A percentile compares a stretch with the other conserved stretches of the same genome.
phyloP scores from a whole-genome alignment of 768 basidiomycete species.

The Mycena belliarum region DNA sequence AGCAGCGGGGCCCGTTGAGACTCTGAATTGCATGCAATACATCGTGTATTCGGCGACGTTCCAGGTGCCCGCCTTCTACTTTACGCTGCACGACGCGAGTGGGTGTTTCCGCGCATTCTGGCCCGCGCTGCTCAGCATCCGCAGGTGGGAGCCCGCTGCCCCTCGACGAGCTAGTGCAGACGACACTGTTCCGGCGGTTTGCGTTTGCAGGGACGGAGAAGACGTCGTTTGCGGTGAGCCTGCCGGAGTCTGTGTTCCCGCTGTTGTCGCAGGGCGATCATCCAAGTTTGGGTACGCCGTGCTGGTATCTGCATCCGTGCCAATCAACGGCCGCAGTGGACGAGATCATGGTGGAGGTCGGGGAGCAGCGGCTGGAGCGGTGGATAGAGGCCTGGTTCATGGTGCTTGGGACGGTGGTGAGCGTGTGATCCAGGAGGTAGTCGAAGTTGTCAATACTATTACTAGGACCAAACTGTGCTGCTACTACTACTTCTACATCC shows the following conservation, averaged over 20 bases:
- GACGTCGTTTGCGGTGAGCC: constrained; percentile 57
- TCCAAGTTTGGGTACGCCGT: constrained; percentile 69
- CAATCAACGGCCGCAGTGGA: constrained; percentile 64
- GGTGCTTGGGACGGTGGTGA: constrained; percentile 66
- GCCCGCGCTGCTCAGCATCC: constrained; percentile 18
- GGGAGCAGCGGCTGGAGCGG: constrained; percentile 33
- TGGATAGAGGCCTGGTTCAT: constrained; percentile 82
- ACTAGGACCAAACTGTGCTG: too few species aligned
- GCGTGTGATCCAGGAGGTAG: constrained; percentile 49
- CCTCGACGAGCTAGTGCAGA: constrained; percentile 55
- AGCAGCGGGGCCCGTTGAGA: constrained; percentile 28
- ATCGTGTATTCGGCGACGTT: constrained; percentile 80
- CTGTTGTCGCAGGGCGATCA: constrained; percentile 87
- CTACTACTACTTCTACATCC: too few species aligned
- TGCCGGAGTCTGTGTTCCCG: constrained; percentile 60
- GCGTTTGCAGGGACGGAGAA: constrained; percentile 43
- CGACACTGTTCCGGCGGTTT: constrained; percentile 58
- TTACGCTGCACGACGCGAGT: constrained; percentile 70
- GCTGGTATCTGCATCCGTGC: constrained; percentile 91
- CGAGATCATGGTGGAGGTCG: constrained; percentile 64
- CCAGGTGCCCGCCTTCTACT: constrained; percentile 83
- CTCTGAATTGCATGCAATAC: constrained; percentile 58
- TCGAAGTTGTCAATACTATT: too few species aligned
- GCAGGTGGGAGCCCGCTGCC: constrained; percentile 67
- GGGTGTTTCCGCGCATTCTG: constrained; percentile 35